Evolutionary conservation across 768 basidiomycete genomes (phyloP).

Genomic region (Imleria badia): DNA sequence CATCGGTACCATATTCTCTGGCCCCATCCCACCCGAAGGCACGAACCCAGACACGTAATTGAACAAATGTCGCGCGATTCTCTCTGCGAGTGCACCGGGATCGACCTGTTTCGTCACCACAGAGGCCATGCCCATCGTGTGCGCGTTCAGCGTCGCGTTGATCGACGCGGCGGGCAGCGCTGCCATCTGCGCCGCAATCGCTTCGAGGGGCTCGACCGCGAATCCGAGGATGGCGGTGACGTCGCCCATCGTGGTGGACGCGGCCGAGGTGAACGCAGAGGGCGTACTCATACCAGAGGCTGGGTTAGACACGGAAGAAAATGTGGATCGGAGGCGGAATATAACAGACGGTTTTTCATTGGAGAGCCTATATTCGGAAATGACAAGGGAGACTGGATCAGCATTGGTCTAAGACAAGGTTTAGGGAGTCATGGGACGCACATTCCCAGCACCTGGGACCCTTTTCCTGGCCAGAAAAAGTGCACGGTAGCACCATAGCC

Average conservation of each 20-base stretch:
- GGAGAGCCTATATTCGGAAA: slow-evolving; percentile 57
- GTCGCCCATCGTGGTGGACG: slow-evolving; percentile 38
- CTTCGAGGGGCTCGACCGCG: slow-evolving; percentile 70
- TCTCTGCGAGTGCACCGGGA: slow-evolving; percentile 21
- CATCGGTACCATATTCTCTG: slow-evolving; percentile 61
- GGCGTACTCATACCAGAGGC: slow-evolving; percentile 31
- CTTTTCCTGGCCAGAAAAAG: slow-evolving; percentile 83
- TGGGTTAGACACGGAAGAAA: slow-evolving; percentile 37
- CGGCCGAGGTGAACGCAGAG: slow-evolving; percentile 31
- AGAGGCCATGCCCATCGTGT: slow-evolving; percentile 14
- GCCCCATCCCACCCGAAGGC: slow-evolving; percentile 41
- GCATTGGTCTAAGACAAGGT: neutral
- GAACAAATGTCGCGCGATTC: slow-evolving; percentile 63
- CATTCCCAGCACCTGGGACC: slow-evolving; percentile 86
- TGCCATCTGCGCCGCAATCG: slow-evolving; percentile 59
- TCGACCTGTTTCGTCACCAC: slow-evolving; percentile 14
- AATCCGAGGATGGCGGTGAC: slow-evolving; percentile 78
- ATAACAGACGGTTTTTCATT: slow-evolving; percentile 90
- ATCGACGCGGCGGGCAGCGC: slow-evolving; percentile 36
- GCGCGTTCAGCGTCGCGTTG: slow-evolving; percentile 23
- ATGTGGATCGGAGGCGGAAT: slow-evolving; percentile 74
- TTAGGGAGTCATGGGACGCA: slow-evolving; percentile 35
- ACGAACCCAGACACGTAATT: slow-evolving; percentile 73
- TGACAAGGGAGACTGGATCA: neutral
- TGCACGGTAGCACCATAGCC: slow-evolving; percentile 85